These are phyloP conservation scores for Solanum clarkiae DNA, from an alignment of 257 asterid genomes.

Conservation along the genomic window DNA sequence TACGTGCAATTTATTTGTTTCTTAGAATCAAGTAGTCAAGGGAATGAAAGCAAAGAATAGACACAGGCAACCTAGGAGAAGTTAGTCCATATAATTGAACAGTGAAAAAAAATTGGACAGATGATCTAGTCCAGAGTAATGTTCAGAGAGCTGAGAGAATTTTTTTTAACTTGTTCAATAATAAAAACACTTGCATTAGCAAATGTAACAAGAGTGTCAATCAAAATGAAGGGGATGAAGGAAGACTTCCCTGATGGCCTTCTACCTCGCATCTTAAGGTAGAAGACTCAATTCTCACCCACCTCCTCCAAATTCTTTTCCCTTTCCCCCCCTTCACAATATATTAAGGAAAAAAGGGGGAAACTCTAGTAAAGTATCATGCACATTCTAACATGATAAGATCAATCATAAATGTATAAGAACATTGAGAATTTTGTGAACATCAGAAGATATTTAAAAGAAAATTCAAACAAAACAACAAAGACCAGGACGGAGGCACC, in stretches of 20 bases:
- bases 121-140: not conserved
- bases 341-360: not conserved
- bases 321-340: not conserved
- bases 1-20: not conserved
- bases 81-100: not conserved
- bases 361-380: not conserved
- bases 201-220: not conserved
- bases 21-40: not conserved
- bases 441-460: not conserved
- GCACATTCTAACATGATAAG: not conserved
- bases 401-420: not conserved
- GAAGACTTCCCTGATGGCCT: not conserved
- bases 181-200: not conserved
- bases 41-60: not conserved
- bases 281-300: not conserved
- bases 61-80: not conserved
- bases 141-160: not conserved
- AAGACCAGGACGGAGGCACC: not conserved
- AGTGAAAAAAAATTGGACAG: not conserved
- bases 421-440: not conserved
- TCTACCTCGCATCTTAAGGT: not conserved
- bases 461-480: not conserved
- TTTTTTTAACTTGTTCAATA: not conserved
- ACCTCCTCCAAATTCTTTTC: not conserved
- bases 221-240: not conserved